These are phyloP conservation scores for Cercospora berteroae DNA, from an alignment of 2,329 filamentous ascomycete species.

Conservation along the genomic window DNA sequence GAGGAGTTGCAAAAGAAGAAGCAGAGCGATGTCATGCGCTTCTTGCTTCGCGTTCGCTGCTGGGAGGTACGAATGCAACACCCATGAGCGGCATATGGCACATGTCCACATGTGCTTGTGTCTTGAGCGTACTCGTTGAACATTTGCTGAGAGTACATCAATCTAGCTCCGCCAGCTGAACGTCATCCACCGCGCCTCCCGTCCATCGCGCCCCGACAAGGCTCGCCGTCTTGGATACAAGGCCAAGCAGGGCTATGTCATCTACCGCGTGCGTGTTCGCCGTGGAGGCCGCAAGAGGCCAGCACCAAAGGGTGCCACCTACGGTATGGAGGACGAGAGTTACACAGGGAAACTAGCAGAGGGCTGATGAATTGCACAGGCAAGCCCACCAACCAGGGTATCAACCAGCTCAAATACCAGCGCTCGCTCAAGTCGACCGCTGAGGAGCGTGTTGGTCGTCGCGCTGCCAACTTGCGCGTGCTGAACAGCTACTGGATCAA, in stretches of 20 bases:
- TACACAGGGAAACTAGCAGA: not conserved
- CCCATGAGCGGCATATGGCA: slow-evolving; percentile 37
- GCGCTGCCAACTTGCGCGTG: slow-evolving; percentile 97
- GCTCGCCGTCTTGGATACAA: slow-evolving; percentile 99
- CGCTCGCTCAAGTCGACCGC: slow-evolving; percentile 95
- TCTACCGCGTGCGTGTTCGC: slow-evolving; percentile 98
- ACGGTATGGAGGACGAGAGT: slow-evolving; percentile 63
- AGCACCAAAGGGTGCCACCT: slow-evolving; percentile 95
- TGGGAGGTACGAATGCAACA: slow-evolving; percentile 74
- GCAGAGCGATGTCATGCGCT: slow-evolving; percentile 99
- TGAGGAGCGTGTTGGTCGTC: slow-evolving; percentile 99
- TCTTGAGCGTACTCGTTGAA: slow-evolving; percentile 89
- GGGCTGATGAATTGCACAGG: slow-evolving; percentile 56
- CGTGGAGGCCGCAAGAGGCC: slow-evolving; percentile 98
- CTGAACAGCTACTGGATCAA: slow-evolving; percentile 99
- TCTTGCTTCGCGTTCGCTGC: slow-evolving; percentile 99
- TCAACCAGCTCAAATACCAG: slow-evolving; percentile 99
- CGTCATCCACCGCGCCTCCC: slow-evolving; percentile 98
- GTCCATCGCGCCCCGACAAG: slow-evolving; percentile 98
- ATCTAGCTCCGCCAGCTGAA: slow-evolving; percentile 99
- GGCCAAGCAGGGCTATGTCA: slow-evolving; percentile 99
- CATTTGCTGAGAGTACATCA: slow-evolving; percentile 99
- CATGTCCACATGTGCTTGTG: slow-evolving; percentile 31
- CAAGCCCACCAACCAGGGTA: slow-evolving; percentile 99
- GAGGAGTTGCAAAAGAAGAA: slow-evolving; percentile 99